Base-by-base conservation (phyloP, 495 filamentous ascomycete species). In the Tricharina praecox region DNA sequence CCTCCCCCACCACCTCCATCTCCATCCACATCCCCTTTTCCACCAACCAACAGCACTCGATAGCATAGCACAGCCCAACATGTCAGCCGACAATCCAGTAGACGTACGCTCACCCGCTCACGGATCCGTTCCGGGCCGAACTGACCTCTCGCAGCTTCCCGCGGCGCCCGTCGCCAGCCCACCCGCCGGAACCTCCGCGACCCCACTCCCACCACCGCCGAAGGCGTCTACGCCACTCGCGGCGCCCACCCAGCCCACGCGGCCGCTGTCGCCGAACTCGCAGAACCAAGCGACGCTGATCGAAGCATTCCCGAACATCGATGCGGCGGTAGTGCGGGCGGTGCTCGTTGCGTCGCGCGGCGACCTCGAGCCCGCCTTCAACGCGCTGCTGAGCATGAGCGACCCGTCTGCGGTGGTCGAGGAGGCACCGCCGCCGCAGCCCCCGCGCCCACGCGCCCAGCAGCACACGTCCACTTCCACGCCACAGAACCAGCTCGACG, bases 311-410 rank as follows among this genome's bases (percentile, higher is more conserved):
- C 90, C 90, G 1, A 68, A 66, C 45, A 78, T 96, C 52, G 90
- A 99, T 42, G 62, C 67, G 10, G 59, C 73, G 19, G 85, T 99
- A 16, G 74, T 96, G 57, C 92, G 80, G 64, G 90, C 90, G 13
- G 82, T 97, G 7, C 66, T 99, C 47, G 67, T 68, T 10, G 90
- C 90, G 7, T 94, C 88, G 62, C 73, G 79, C 52, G 90, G 84
- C 35, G 74, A 79, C 54, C 76, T 99, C 35, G 90, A 99, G 60
- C 82, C 85, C 10, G 90, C 90, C 32, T 96, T 96, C 68, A 90
- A 94, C 67, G 90, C 92, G 23, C 74, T 99, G 5, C 71, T 97
- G 13, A 38, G 33, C n/a, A 46, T 46, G 43, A 46, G 43, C 26
- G 67, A 68, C 10, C 61, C 66, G 38, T 40, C 30, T 24, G 50